Conservation (phyloP, 2,329 filamentous ascomycete genomes). For the Catunica adiposa region DNA sequence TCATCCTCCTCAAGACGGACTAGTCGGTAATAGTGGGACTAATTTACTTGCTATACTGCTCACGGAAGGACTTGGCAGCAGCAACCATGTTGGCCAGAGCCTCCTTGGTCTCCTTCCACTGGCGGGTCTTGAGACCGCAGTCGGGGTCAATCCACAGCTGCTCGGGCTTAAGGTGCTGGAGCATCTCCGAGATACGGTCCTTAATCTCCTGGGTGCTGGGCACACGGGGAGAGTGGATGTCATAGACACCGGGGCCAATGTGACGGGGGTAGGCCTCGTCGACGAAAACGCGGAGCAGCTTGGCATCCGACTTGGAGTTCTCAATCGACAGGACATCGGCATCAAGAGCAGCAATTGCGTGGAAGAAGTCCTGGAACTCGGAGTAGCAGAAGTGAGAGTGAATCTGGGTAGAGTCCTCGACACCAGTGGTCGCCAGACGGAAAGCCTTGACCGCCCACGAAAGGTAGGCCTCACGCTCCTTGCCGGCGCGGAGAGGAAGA, state of each 20-base stretch:
- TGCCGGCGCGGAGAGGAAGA: conserved; percentile 85
- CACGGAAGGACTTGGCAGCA: conserved; percentile 90
- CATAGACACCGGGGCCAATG: conserved; percentile 98
- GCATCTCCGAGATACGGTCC: conserved; percentile 95
- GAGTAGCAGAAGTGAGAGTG: conserved; percentile 99
- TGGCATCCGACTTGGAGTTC: conserved; percentile 99
- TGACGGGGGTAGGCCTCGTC: conserved; percentile 94
- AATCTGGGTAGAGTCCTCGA: conserved; percentile 93
- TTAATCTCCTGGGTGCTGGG: conserved; percentile 97
- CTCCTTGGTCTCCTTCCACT: conserved; percentile 98
- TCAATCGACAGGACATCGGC: conserved; percentile 97
- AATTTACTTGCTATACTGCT: conserved; percentile 59
- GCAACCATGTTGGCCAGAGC: conserved; percentile 93
- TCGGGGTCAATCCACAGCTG: conserved; percentile 99
- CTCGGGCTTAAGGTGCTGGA: conserved; percentile 88
- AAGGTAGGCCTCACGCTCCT: conserved; percentile 93
- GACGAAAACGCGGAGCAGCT: conserved; percentile 96
- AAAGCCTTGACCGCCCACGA: conserved; percentile 96
- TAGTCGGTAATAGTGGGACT: background rate
- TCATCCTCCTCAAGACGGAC: conserved; percentile 6
- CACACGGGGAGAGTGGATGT: conserved; percentile 98
- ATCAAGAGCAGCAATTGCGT: conserved; percentile 94
- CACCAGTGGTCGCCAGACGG: conserved; percentile 85
- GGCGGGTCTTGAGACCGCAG: conserved; percentile 96
- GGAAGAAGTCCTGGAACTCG: conserved; percentile 99